Percentiles rank a stretch among this genome's conserved stretches.
Conservation (phyloP, 768 basidiomycete species). For the Sutorius australiensis region DNA sequence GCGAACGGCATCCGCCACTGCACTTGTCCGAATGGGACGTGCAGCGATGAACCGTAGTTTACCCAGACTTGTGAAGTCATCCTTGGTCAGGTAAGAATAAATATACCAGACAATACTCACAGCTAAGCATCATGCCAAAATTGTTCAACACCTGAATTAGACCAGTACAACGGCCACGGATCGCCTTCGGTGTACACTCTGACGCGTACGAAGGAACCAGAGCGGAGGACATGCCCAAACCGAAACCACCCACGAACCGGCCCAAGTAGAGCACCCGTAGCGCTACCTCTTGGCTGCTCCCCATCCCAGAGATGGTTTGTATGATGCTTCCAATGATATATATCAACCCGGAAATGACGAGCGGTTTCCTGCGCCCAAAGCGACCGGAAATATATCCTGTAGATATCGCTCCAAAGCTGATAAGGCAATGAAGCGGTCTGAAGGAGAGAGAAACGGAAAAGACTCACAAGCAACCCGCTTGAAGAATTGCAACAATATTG, state of each 20-base stretch:
- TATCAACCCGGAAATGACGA: conserved; percentile 42
- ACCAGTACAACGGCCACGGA: conserved; percentile 50
- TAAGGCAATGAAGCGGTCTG: neutral
- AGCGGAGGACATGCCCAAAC: conserved; percentile 52
- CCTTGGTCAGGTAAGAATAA: neutral
- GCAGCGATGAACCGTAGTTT: conserved; percentile 41
- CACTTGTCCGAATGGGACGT: conserved; percentile 36
- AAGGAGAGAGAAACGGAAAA: neutral
- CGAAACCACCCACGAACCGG: conserved; percentile 58
- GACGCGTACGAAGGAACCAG: conserved; percentile 50
- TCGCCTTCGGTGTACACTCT: conserved; percentile 44
- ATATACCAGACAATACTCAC: conserved; percentile 15
- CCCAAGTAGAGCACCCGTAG: conserved; percentile 42
- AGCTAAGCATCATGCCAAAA: conserved; percentile 34
- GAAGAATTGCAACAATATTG: conserved; percentile 50
- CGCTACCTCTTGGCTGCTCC: conserved; percentile 33
- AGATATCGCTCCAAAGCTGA: conserved; percentile 42
- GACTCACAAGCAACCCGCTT: conserved; percentile 47
- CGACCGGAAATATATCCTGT: conserved; percentile 38
- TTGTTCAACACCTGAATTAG: conserved; percentile 35
- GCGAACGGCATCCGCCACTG: conserved; percentile 55
- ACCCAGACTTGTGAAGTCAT: conserved; percentile 40
- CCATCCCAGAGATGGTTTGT: conserved; percentile 42
- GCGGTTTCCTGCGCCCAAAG: conserved; percentile 45
- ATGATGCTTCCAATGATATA: conserved; percentile 48